Evolutionary conservation across 352 stramenopile species (phyloP).

Genomic region (Pythium dissotocum): DNA sequence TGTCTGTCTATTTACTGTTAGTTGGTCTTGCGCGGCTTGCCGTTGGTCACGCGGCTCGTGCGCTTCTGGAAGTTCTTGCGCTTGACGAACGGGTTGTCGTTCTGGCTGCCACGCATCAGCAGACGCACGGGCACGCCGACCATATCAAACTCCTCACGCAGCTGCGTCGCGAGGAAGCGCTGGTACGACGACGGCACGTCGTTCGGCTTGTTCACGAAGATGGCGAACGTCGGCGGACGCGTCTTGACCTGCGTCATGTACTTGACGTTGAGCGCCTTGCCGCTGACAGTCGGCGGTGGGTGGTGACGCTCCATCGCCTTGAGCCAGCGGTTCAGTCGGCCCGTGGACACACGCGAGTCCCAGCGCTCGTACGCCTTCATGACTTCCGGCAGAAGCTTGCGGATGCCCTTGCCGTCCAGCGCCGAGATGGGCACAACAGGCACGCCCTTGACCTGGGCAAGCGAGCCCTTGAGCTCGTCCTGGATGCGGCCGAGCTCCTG

Average conservation of each 20-base stretch:
- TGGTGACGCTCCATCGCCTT: slow-evolving; percentile 84
- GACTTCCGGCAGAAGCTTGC: slow-evolving; percentile 79
- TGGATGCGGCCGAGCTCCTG: slow-evolving; percentile 67
- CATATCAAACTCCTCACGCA: slow-evolving; percentile 87
- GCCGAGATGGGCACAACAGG: slow-evolving; percentile 80
- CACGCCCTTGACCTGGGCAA: slow-evolving; percentile 76
- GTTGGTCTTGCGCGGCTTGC: slow-evolving; percentile 46
- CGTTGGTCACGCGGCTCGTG: slow-evolving; percentile 60
- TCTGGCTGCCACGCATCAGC: slow-evolving; percentile 69
- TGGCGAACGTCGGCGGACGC: slow-evolving; percentile 73
- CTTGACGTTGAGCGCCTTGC: slow-evolving; percentile 87
- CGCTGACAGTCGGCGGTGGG: slow-evolving; percentile 76
- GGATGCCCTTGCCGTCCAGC: slow-evolving; percentile 71
- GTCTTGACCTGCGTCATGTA: slow-evolving; percentile 88
- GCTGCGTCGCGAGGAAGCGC: slow-evolving; percentile 70
- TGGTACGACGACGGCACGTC: slow-evolving; percentile 79
- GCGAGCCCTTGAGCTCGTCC: slow-evolving; percentile 66
- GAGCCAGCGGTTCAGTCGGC: slow-evolving; percentile 79
- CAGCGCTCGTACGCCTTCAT: slow-evolving; percentile 83
- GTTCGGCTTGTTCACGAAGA: slow-evolving; percentile 82
- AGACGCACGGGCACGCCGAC: slow-evolving; percentile 75
- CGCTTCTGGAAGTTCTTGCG: slow-evolving; percentile 83
- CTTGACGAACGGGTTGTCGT: slow-evolving; percentile 83
- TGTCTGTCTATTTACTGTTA: background rate
- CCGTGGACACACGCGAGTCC: slow-evolving; percentile 77